Conservation (phyloP, 2,329 filamentous ascomycete genomes). For the Trichoderma oligosporum region DNA sequence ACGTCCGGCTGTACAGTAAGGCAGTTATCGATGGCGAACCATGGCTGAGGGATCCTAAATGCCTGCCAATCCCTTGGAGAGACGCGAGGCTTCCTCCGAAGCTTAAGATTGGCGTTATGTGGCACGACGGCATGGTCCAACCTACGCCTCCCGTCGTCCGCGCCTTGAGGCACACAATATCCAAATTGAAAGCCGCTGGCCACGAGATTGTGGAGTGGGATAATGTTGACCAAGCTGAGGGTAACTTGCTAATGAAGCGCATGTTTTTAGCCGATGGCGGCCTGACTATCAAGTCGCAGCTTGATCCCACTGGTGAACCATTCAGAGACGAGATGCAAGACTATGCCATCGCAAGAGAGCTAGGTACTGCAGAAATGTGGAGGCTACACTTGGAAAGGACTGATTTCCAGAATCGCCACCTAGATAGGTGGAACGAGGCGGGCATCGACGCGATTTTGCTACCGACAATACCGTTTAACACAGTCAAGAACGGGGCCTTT, state of each 20-base stretch:
- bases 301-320: conserved; percentile 43
- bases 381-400: conserved; percentile 44
- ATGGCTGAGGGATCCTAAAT: conserved; percentile 55
- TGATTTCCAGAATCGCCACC: conserved; percentile 44
- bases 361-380: conserved; percentile 47
- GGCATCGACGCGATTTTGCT: conserved; percentile 61
- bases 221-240: conserved; percentile 39
- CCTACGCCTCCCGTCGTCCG: conserved; percentile 64
- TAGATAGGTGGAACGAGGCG: conserved; percentile 44
- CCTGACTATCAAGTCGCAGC: conserved; percentile 36
- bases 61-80: conserved; percentile 57
- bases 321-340: conserved; percentile 37
- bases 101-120: conserved; percentile 59
- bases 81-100: conserved; percentile 32
- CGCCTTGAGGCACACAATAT: conserved; percentile 47
- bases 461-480: conserved; percentile 48
- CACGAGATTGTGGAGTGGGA: conserved; percentile 53
- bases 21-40: conserved; percentile 49
- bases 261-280: conserved; percentile 51
- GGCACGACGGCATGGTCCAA: conserved; percentile 60
- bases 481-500: conserved; percentile 42
- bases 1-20: conserved; percentile 53
- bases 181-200: conserved; percentile 42
- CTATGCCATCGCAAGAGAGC: conserved; percentile 34
- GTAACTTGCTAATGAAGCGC: conserved; percentile 36